phyloP scores from a whole-genome alignment of 139 green algal species.

The Chlamydomonas eustigma region DNA sequence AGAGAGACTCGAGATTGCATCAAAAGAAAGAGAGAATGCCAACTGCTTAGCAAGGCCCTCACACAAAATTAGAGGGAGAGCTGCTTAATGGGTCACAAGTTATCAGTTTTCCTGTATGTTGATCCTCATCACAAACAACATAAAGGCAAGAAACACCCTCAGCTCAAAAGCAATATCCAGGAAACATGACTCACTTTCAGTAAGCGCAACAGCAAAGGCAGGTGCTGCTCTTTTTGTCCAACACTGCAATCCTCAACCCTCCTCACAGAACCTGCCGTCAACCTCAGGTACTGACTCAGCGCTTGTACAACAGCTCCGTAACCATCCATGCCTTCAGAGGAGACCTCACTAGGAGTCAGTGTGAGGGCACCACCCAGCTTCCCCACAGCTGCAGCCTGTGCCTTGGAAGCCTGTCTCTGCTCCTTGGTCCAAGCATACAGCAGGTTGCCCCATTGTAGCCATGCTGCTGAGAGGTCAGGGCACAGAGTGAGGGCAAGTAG shows the following conservation, averaged over 20 bases:
- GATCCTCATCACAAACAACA: no score
- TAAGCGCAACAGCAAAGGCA: slow-evolving; percentile 44
- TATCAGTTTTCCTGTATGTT: no score
- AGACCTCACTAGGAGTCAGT: background rate
- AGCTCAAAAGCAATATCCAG: no score
- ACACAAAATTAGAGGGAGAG: no score
- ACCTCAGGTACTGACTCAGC: slow-evolving; percentile 36
- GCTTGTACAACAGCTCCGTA: slow-evolving; percentile 26
- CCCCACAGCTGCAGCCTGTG: slow-evolving; percentile 3
- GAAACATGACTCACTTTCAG: slow-evolving; percentile 27
- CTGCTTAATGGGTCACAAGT: no score
- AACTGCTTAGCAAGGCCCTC: no score
- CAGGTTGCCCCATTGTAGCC: slow-evolving; percentile 21
- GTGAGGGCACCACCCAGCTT: background rate
- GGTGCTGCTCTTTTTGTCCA: slow-evolving; percentile 20
- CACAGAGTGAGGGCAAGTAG: slow-evolving; percentile 1
- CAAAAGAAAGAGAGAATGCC: no score
- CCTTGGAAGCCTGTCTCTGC: background rate
- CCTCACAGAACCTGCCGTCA: slow-evolving; percentile 3
- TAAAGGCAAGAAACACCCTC: no score
- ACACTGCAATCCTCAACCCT: background rate
- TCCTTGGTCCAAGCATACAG: slow-evolving; percentile 16
- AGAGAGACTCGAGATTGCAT: no score
- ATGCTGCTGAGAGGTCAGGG: background rate
- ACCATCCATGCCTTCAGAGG: slow-evolving; percentile 7